Percentiles rank a stretch among this genome's conserved stretches.
phyloP scores from a whole-genome alignment of 2,329 filamentous ascomycete species.

The Aspergillus sp. region DNA sequence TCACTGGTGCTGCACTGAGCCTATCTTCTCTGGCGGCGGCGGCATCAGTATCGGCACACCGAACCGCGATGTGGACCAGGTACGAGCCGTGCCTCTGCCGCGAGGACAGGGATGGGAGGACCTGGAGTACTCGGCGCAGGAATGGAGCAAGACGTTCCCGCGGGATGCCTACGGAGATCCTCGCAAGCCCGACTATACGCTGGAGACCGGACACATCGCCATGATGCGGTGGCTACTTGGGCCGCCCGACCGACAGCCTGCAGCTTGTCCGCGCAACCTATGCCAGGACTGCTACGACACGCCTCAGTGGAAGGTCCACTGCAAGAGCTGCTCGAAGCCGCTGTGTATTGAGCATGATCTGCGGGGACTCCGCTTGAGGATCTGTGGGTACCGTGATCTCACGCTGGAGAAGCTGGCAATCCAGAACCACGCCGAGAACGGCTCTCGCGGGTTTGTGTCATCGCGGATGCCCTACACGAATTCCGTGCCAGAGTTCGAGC shows the following conservation, averaged over 20 bases:
- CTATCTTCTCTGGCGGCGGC: constrained; percentile 61
- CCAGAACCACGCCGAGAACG: constrained; percentile 30
- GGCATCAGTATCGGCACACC: constrained; percentile 60
- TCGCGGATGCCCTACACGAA: constrained; percentile 16
- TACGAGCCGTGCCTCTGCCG: constrained; percentile 60
- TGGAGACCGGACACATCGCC: constrained; percentile 43
- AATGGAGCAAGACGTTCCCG: constrained; percentile 44
- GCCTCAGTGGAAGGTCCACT: constrained; percentile 62
- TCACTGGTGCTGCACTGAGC: constrained; percentile 62
- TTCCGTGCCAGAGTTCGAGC: constrained; percentile 27
- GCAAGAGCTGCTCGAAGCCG: constrained; percentile 57
- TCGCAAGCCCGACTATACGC: constrained; percentile 40
- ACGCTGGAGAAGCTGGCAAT: constrained; percentile 50
- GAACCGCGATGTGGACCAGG: constrained; percentile 56
- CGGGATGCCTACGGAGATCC: constrained; percentile 45
- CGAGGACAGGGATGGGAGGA: constrained; percentile 57
- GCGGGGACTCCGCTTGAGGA: constrained; percentile 56
- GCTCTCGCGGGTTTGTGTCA: constrained; percentile 10
- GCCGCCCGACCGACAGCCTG: constrained; percentile 48
- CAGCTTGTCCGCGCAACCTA: constrained; percentile 56
- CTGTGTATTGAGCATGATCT: constrained; percentile 63
- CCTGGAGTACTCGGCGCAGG: constrained; percentile 50
- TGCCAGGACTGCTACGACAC: constrained; percentile 60
- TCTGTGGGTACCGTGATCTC: constrained; percentile 60
- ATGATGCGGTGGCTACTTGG: constrained; percentile 52